Percentiles rank a stretch among this genome's conserved stretches.
These are phyloP conservation scores for Fusarium tjaetaba DNA, from an alignment of 2,329 filamentous ascomycete genomes.

Conservation along the genomic window DNA sequence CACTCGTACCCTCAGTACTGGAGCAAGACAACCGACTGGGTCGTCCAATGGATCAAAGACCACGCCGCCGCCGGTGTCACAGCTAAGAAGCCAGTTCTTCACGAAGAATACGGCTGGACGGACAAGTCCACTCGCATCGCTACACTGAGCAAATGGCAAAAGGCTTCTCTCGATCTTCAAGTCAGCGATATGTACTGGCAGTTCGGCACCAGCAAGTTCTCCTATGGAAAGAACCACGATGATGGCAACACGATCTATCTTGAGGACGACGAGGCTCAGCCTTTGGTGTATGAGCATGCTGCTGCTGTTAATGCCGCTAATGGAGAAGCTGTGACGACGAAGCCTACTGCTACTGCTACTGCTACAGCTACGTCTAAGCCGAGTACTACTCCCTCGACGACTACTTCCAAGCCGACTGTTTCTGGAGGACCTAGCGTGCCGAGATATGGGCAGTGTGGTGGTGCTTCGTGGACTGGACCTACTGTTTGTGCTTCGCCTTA, in stretches of 20 bases:
- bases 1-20: slow-evolving; percentile 67
- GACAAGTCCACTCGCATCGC: slow-evolving; percentile 56
- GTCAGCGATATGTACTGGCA: slow-evolving; percentile 67
- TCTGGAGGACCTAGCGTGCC: slow-evolving; percentile 10
- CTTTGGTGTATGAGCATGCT: slow-evolving; percentile 57
- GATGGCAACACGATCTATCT: slow-evolving; percentile 67
- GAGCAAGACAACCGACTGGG: slow-evolving; percentile 62
- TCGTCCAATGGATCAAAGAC: slow-evolving; percentile 64
- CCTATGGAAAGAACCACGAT: slow-evolving; percentile 63
- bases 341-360: not conserved
- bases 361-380: slow-evolving; percentile 2
- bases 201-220: slow-evolving; percentile 61
- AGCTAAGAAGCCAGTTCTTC: slow-evolving; percentile 58
- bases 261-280: slow-evolving; percentile 58
- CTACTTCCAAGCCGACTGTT: slow-evolving; percentile 16
- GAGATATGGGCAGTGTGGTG: slow-evolving; percentile 27
- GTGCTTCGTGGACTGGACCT: slow-evolving; percentile 24
- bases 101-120: slow-evolving; percentile 54
- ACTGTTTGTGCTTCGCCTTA: slow-evolving; percentile 11
- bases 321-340: slow-evolving; percentile 6
- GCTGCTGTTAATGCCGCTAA: slow-evolving; percentile 54
- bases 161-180: slow-evolving; percentile 56
- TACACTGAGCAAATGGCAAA: slow-evolving; percentile 61
- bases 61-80: slow-evolving; percentile 54
- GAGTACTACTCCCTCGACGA: not conserved